Conservation (phyloP, 208 protist genomes). For the Acanthamoeba healyi region DNA sequence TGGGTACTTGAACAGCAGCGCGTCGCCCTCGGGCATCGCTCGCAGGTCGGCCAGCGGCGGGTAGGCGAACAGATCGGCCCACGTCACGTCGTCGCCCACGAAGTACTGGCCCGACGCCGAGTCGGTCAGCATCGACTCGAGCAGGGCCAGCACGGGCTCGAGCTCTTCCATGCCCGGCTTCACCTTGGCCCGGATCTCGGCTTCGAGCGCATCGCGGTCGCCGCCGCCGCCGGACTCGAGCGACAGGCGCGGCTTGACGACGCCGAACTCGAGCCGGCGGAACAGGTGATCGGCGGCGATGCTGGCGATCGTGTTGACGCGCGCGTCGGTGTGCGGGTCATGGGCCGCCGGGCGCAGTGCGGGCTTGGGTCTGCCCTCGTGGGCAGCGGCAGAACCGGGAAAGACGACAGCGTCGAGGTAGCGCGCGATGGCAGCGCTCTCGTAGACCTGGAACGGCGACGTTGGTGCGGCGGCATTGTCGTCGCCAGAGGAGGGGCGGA, state of each 20-base stretch:
- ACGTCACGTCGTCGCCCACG: slow-evolving; percentile 10
- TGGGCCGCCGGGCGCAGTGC: not conserved
- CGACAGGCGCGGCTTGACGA: slow-evolving; percentile 13
- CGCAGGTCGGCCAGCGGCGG: slow-evolving; percentile 24
- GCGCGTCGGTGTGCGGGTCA: not conserved
- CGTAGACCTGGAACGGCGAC: slow-evolving; percentile 14
- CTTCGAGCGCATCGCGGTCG: not conserved
- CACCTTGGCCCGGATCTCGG: not conserved
- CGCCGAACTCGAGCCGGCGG: slow-evolving; percentile 12
- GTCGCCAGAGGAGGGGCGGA: not conserved
- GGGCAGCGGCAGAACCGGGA: not conserved
- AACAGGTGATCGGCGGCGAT: slow-evolving; percentile 16
- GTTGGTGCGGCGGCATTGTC: no score
- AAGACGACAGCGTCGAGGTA: slow-evolving; percentile 8
- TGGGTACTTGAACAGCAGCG: not conserved
- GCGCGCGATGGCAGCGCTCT: slow-evolving; percentile 38
- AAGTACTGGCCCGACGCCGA: not conserved
- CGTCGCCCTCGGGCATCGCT: not conserved
- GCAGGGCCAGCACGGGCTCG: not conserved
- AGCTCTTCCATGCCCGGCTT: not conserved
- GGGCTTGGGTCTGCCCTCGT: not conserved
- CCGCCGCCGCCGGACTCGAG: not conserved
- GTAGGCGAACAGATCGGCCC: slow-evolving; percentile 34
- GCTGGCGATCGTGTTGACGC: not conserved
- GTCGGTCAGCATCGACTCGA: not conserved